Evolutionary conservation across 106 monocot species (phyloP).

Genomic region (Narthecium ossifragum): DNA sequence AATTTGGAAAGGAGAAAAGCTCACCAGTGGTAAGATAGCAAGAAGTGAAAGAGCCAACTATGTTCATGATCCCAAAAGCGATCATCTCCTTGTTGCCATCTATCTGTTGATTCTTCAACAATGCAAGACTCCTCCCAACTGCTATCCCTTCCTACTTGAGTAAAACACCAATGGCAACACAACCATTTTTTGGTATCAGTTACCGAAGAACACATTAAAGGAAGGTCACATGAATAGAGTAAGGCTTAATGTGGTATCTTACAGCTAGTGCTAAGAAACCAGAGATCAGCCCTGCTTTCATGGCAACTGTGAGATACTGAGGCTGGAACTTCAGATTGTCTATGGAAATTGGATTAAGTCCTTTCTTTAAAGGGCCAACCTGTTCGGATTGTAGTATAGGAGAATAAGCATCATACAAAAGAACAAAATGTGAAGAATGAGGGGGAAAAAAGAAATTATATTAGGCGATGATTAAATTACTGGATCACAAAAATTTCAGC

Average conservation of each 20-base stretch:
- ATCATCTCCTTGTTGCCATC: slow-evolving; percentile 70
- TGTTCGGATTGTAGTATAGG: too few species aligned
- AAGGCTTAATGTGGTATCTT: too few species aligned
- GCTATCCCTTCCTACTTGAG: slow-evolving; percentile 57
- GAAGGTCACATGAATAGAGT: too few species aligned
- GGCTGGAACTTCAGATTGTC: slow-evolving; percentile 35
- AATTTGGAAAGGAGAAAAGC: neutral
- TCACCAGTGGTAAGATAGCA: slow-evolving; percentile 47
- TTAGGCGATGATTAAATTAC: too few species aligned
- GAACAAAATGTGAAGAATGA: too few species aligned
- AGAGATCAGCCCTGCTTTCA: slow-evolving; percentile 61
- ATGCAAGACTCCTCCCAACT: slow-evolving; percentile 40
- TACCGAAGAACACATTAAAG: too few species aligned
- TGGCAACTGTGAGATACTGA: slow-evolving; percentile 20
- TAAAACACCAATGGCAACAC: too few species aligned
- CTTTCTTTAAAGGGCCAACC: slow-evolving; percentile 83
- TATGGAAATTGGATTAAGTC: slow-evolving; percentile 72
- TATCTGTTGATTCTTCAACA: slow-evolving; percentile 30
- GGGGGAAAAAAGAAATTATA: too few species aligned
- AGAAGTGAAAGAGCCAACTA: slow-evolving; percentile 39
- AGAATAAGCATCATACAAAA: too few species aligned
- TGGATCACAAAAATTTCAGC: too few species aligned
- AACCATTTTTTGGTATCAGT: too few species aligned
- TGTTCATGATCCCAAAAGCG: slow-evolving; percentile 56
- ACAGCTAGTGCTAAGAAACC: slow-evolving; percentile 78